These are phyloP conservation scores for Ophiostoma himal-ulmi DNA, from an alignment of 2,329 filamentous ascomycete genomes.

Conservation along the genomic window DNA sequence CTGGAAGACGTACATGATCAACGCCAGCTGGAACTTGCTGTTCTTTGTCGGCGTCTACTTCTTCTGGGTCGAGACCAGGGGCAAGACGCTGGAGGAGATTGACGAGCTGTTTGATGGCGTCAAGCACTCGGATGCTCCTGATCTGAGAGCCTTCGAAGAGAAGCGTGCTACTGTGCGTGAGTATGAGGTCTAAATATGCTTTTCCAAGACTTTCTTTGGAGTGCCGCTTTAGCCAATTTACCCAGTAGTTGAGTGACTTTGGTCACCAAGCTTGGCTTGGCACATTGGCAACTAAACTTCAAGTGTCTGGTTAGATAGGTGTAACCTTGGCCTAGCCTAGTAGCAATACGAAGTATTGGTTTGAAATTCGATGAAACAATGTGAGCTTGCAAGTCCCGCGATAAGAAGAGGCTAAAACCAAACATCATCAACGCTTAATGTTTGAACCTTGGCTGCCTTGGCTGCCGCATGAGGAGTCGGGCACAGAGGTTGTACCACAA, in stretches of 20 bases:
- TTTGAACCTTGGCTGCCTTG: neutral
- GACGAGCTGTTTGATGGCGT: conserved; percentile 11
- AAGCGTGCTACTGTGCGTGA: conserved; percentile 14
- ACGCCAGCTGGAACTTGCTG: conserved; percentile 28
- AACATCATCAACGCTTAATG: neutral
- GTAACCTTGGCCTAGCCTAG: neutral
- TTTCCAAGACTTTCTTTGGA: neutral
- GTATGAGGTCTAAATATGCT: conserved; percentile 14
- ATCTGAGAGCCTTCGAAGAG: neutral
- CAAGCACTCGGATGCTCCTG: conserved; percentile 32
- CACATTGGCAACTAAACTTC: neutral
- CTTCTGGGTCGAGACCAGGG: conserved; percentile 27
- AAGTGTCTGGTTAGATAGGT: neutral
- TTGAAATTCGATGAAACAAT: neutral
- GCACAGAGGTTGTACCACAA: neutral
- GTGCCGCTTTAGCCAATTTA: neutral
- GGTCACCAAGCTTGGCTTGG: neutral
- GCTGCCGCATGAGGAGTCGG: neutral
- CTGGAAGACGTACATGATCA: conserved; percentile 28
- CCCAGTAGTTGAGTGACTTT: neutral
- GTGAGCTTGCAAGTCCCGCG: neutral
- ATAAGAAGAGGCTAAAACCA: neutral
- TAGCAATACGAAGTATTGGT: neutral
- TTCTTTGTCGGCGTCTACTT: conserved; percentile 27
- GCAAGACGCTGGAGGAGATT: conserved; percentile 36